These are phyloP conservation scores for Cordia subcordata DNA, from an alignment of 257 asterid species.

Conservation along the genomic window DNA sequence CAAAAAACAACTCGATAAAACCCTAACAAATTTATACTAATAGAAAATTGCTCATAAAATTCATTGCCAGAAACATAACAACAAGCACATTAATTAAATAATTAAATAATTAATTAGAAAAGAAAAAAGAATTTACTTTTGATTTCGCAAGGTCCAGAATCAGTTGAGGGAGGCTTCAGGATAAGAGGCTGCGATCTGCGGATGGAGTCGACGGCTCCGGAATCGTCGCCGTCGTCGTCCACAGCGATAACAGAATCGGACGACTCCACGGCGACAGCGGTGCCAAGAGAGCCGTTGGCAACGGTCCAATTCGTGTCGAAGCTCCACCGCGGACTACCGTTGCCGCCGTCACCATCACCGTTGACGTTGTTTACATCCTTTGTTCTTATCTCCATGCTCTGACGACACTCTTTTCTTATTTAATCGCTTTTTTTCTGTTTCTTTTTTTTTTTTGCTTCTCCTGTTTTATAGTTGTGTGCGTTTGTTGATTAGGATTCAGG, in stretches of 20 bases:
- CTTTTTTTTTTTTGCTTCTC: too few relatives aligned
- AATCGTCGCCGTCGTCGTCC: slow-evolving; percentile 22
- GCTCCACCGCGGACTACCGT: slow-evolving; percentile 35
- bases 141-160: slow-evolving; percentile 71
- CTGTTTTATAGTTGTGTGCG: too few relatives aligned
- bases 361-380: background rate
- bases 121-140: slow-evolving; percentile 37
- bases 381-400: too few relatives aligned
- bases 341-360: background rate
- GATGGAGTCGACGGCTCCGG: background rate
- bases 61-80: background rate
- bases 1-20: too few relatives aligned
- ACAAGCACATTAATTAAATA: background rate
- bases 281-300: slow-evolving; percentile 51
- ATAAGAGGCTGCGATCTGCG: slow-evolving; percentile 8
- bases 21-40: too few relatives aligned
- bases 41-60: too few relatives aligned
- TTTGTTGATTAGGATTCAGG: too few relatives aligned
- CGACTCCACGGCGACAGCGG: slow-evolving; percentile 56
- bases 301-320: slow-evolving; percentile 56
- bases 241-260: slow-evolving; percentile 32
- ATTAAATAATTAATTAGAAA: too few relatives aligned
- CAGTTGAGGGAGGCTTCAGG: slow-evolving; percentile 28
- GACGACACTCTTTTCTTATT: too few relatives aligned
- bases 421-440: too few relatives aligned